Percentiles rank a stretch among this genome's conserved stretches.
phyloP scores from a whole-genome alignment of 2,329 filamentous ascomycete species.

The Colletotrichum noveboracense region DNA sequence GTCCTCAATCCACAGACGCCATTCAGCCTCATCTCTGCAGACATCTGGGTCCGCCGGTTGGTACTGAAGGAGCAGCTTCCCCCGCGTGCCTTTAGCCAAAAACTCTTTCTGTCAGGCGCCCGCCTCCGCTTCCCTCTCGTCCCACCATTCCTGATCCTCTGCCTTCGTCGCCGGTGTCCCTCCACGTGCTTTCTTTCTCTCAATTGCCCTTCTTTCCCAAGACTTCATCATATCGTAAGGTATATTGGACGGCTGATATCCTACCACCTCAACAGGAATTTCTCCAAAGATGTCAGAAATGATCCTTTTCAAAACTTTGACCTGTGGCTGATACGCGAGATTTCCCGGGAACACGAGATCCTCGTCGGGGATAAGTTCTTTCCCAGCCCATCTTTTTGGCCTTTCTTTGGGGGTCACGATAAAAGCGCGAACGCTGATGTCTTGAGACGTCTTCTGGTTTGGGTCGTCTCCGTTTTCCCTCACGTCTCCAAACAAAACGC shows the following conservation, averaged over 20 bases:
- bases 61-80: conserved; percentile 10
- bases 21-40: not conserved
- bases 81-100: not conserved
- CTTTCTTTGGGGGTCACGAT: not conserved
- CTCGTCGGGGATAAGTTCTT: not conserved
- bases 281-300: not conserved
- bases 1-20: conserved; percentile 21
- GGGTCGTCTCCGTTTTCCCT: not conserved
- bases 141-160: not conserved
- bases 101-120: not conserved
- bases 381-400: not conserved
- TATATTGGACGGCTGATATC: not conserved
- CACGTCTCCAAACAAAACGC: not conserved
- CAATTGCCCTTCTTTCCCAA: not conserved
- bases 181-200: not conserved
- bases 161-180: no score
- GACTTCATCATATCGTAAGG: not conserved
- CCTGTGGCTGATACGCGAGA: not conserved
- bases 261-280: not conserved
- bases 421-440: not conserved
- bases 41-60: not conserved
- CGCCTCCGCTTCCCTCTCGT: not conserved
- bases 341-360: not conserved
- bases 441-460: not conserved
- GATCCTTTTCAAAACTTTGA: not conserved